Evolutionary conservation across 495 filamentous ascomycete genomes (phyloP).

Genomic region (Podospora anserina): DNA sequence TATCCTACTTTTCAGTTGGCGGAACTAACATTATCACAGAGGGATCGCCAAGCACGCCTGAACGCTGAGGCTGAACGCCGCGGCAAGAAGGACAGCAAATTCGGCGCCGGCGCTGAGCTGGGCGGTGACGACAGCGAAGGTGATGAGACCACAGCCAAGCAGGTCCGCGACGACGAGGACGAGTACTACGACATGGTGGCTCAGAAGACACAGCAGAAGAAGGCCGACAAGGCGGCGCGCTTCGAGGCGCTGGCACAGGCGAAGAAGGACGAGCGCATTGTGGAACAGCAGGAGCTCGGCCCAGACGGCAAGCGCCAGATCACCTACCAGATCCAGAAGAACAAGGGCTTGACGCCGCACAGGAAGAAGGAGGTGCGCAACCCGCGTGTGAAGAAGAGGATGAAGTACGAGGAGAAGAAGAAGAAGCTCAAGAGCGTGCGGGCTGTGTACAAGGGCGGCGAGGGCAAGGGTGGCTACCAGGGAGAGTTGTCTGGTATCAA

Average conservation of each 20-base stretch:
- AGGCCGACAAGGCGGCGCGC: conserved; percentile 61
- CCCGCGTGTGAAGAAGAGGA: conserved; percentile 95
- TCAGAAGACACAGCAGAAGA: conserved; percentile 64
- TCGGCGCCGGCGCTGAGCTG: conserved; percentile 51
- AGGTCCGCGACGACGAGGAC: conserved; percentile 58
- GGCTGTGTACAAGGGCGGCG: conserved; percentile 81
- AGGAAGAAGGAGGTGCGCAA: conserved; percentile 91
- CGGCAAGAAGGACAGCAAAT: conserved; percentile 62
- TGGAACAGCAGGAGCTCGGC: conserved; percentile 57
- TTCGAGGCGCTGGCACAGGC: conserved; percentile 45
- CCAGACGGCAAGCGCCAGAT: conserved; percentile 85
- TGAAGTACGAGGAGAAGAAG: conserved; percentile 87
- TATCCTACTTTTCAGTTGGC: not conserved
- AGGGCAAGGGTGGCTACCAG: conserved; percentile 80
- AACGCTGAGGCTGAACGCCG: conserved; percentile 83
- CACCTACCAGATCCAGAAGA: conserved; percentile 90
- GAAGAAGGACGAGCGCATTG: conserved; percentile 51
- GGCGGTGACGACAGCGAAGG: conserved; percentile 60
- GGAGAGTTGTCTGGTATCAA: conserved; percentile 97
- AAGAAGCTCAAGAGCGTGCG: conserved; percentile 87
- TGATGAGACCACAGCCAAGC: conserved; percentile 42
- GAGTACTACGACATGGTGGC: conserved; percentile 89
- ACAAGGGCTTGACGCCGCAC: conserved; percentile 86
- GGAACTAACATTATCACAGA: conserved; percentile 28
- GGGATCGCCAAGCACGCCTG: conserved; percentile 77